phyloP scores from a whole-genome alignment of 768 basidiomycete genomes.

The Strobilomyces confusus region DNA sequence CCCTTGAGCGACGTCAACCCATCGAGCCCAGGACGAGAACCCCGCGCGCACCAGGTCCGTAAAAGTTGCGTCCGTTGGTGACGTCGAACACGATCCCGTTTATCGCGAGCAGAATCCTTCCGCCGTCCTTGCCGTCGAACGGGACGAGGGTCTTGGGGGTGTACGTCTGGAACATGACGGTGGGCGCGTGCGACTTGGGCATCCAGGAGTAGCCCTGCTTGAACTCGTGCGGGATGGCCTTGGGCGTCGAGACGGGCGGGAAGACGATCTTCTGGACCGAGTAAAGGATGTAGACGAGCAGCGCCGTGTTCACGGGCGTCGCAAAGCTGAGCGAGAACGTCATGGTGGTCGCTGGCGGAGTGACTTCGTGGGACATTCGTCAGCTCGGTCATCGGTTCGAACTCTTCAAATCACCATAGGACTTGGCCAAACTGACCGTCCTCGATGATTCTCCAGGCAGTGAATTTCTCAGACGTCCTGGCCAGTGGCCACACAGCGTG shows the following conservation, averaged over 20 bases:
- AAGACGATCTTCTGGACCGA: conserved; percentile 70
- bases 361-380: too few relatives aligned
- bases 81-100: conserved; percentile 91
- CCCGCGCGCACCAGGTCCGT: conserved; percentile 77
- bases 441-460: too few relatives aligned
- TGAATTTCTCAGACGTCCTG: too few relatives aligned
- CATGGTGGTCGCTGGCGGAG: conserved; percentile 13
- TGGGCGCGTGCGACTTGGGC: conserved; percentile 77
- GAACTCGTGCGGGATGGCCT: conserved; percentile 61
- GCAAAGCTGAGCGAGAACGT: conserved; percentile 47
- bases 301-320: conserved; percentile 76
- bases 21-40: neutral
- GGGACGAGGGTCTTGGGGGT: conserved; percentile 72
- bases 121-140: conserved; percentile 60
- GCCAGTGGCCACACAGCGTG: too few relatives aligned
- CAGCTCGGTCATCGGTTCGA: too few relatives aligned
- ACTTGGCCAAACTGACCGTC: too few relatives aligned
- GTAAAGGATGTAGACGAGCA: conserved; percentile 76
- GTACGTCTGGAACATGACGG: conserved; percentile 71
- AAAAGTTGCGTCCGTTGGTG: conserved; percentile 83
- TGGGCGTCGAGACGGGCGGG: conserved; percentile 53
- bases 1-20: conserved; percentile 40
- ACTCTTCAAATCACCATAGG: too few relatives aligned
- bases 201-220: conserved; percentile 89
- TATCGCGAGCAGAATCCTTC: conserved; percentile 83